A percentile compares a stretch with the other conserved stretches of the same genome.
Conservation (phyloP, 1,139 yeast genomes). For the Candida neerlandica region DNA sequence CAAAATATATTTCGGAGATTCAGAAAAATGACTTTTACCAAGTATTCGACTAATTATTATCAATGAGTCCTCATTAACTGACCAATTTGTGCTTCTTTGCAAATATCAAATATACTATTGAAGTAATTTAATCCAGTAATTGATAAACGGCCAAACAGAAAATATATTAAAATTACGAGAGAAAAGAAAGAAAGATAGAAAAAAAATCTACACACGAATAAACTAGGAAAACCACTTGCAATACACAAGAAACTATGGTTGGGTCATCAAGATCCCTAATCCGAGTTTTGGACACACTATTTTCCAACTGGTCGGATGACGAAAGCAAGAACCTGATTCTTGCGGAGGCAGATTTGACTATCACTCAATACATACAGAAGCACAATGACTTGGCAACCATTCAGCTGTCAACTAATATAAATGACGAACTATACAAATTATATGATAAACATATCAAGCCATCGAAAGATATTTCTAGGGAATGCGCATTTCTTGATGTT, state of each 20-base stretch:
- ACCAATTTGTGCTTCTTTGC: background rate
- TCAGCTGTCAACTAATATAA: constrained; percentile 39
- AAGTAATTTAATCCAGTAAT: background rate
- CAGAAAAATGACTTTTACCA: no score
- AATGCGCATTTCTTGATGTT: constrained; percentile 49
- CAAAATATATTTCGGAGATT: no score
- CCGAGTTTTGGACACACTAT: constrained; percentile 32
- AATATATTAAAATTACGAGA: background rate
- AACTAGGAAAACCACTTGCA: background rate
- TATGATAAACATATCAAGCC: constrained; percentile 43
- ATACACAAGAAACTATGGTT: constrained; percentile 20
- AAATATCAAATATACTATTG: background rate
- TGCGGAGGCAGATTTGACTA: constrained; percentile 22
- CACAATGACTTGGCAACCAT: constrained; percentile 44
- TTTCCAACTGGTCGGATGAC: constrained; percentile 30
- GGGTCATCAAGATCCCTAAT: constrained; percentile 40
- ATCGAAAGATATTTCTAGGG: constrained; percentile 33
- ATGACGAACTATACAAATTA: constrained; percentile 50
- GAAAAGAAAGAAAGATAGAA: background rate
- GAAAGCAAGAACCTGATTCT: constrained; percentile 13
- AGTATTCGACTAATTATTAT: no score
- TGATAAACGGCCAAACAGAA: background rate
- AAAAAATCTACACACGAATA: background rate
- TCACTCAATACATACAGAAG: constrained; percentile 31
- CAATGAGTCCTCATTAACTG: no score